Conservation (phyloP, 306 rosid genomes). For the Pueraria montana region DNA sequence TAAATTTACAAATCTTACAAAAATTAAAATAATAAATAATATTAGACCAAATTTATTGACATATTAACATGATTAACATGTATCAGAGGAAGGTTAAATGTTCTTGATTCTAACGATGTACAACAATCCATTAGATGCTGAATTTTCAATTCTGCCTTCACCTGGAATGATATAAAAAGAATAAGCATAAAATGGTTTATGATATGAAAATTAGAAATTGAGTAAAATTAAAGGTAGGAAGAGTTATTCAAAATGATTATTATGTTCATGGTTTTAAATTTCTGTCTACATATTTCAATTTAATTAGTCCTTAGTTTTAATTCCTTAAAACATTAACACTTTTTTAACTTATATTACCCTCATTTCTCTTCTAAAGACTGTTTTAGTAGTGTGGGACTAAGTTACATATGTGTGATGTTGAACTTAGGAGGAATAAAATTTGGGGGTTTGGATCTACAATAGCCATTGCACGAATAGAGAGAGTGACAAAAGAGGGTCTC, state of each 20-base stretch:
- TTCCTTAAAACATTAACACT: not conserved
- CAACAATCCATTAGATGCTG: conserved; percentile 55
- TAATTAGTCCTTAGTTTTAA: no score
- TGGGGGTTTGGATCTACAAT: not conserved
- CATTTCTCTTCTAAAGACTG: no score
- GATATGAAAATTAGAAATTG: not conserved
- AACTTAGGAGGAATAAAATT: not conserved
- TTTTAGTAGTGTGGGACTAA: no score
- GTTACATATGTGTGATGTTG: not conserved
- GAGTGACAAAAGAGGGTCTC: not conserved
- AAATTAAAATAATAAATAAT: no score
- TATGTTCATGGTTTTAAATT: not conserved
- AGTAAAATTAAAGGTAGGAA: not conserved
- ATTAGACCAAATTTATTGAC: no score
- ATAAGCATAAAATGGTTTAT: not conserved
- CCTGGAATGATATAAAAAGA: conserved; percentile 50
- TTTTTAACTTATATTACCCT: not conserved
- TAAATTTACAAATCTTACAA: no score
- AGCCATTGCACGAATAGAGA: not conserved
- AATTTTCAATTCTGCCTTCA: conserved; percentile 62
- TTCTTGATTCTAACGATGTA: conserved; percentile 48
- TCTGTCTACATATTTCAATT: not conserved
- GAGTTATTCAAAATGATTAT: not conserved
- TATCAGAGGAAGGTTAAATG: conserved; percentile 44
- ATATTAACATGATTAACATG: no score